phyloP scores from a whole-genome alignment of 75 land plant genomes.

The Adiantum capillusveneris region DNA sequence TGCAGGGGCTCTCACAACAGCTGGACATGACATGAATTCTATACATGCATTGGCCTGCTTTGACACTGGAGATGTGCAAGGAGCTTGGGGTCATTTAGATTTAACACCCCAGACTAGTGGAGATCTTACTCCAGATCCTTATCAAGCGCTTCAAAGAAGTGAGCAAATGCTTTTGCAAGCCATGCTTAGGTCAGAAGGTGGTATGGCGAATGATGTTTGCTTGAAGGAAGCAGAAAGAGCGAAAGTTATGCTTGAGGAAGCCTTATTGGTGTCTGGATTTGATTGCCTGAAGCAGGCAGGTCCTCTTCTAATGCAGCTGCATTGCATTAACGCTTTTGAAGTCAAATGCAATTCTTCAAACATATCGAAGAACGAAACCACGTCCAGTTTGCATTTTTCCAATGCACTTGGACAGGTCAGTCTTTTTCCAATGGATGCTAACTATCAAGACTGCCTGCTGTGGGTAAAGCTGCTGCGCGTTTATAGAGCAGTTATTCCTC shows the following conservation, averaged over 20 bases:
- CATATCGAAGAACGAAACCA: slow-evolving; percentile 13
- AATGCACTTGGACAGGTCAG: slow-evolving; percentile 37
- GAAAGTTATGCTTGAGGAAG: slow-evolving; percentile 76
- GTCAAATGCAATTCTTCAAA: slow-evolving; percentile 14
- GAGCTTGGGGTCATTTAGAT: slow-evolving; percentile 81
- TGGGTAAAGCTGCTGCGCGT: slow-evolving; percentile 84
- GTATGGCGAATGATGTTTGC: slow-evolving; percentile 26
- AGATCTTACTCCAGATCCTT: slow-evolving; percentile 85
- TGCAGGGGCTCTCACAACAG: slow-evolving; percentile 86
- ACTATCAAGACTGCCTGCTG: slow-evolving; percentile 59
- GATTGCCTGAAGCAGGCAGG: slow-evolving; percentile 70
- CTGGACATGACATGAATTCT: slow-evolving; percentile 96
- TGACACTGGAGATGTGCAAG: slow-evolving; percentile 81
- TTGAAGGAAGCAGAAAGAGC: slow-evolving; percentile 49
- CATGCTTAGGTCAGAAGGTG: slow-evolving; percentile 49
- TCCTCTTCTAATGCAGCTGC: slow-evolving; percentile 66
- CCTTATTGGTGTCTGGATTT: slow-evolving; percentile 52
- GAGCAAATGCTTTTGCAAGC: slow-evolving; percentile 98
- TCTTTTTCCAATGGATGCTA: slow-evolving; percentile 28
- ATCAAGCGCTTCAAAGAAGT: slow-evolving; percentile 81
- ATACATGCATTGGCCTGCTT: slow-evolving; percentile 87
- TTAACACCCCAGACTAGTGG: slow-evolving; percentile 95
- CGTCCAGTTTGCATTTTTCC: slow-evolving; percentile 7
- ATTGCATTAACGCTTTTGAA: slow-evolving; percentile 77
- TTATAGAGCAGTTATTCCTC: slow-evolving; percentile 46